phyloP scores from a whole-genome alignment of 108 stramenopile species.

The Fistulifera pelliculosa region DNA sequence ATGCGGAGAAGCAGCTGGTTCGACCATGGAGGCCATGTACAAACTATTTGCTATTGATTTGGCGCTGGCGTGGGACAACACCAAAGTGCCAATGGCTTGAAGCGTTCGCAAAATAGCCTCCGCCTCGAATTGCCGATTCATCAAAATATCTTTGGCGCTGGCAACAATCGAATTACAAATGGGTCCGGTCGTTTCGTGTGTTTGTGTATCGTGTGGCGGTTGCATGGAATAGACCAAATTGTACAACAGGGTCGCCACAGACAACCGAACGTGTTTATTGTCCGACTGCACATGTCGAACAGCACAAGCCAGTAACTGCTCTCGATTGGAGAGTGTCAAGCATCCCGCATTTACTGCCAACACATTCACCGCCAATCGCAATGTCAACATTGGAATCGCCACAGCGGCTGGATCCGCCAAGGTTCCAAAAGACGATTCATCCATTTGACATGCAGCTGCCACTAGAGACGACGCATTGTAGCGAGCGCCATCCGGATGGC shows the following conservation, averaged over 20 bases:
- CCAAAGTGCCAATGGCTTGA: slow-evolving; percentile 61
- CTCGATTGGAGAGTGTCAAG: slow-evolving; percentile 4
- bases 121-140: slow-evolving; percentile 46
- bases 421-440: slow-evolving; percentile 11
- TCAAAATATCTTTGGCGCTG: not conserved
- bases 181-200: slow-evolving; percentile 16
- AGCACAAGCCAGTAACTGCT: slow-evolving; percentile 41
- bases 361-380: slow-evolving; percentile 67
- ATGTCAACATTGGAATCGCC: slow-evolving; percentile 76
- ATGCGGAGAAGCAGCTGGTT: slow-evolving; percentile 50
- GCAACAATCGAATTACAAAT: not conserved
- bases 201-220: slow-evolving; percentile 1
- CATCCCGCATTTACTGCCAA: slow-evolving; percentile 19
- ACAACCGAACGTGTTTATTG: slow-evolving; percentile 77
- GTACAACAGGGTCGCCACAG: slow-evolving; percentile 65
- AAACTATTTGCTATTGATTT: slow-evolving; percentile 46
- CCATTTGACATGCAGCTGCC: slow-evolving; percentile 9
- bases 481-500: slow-evolving; percentile 46
- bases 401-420: slow-evolving; percentile 46
- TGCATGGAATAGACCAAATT: slow-evolving; percentile 58
- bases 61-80: slow-evolving; percentile 32
- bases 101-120: slow-evolving; percentile 53
- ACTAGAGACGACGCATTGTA: slow-evolving; percentile 23
- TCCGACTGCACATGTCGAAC: slow-evolving; percentile 30
- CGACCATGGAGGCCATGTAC: slow-evolving; percentile 49